Base-by-base conservation (phyloP, 345 rosid genomes). In the Moricandia moricandioides region DNA sequence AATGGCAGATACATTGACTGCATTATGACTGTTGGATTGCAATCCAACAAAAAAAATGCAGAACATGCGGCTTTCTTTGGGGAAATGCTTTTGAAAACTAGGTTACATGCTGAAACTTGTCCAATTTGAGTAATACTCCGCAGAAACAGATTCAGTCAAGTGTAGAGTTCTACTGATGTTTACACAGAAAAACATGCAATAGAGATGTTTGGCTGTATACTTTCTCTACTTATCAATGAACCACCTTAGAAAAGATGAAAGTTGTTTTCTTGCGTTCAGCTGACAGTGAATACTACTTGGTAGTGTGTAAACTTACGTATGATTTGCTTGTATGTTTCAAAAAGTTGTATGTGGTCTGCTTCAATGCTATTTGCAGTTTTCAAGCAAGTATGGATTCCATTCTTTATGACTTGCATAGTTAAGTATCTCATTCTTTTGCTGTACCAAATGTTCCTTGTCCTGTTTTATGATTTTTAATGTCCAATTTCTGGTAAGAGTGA, bases 91-190 rank as follows among this genome's bases (percentile, higher is more conserved):
- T 21, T 21, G 24, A 21, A 21, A 21, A 21, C 24, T 21, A 21
- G 24, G 24, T 21, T 21, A 21, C 24, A 21, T 21, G 24, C 24
- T 21, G 24, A 21, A 21, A 21, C 24, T 21, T 21, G 24, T 21
- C 24, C 24, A 21, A 21, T 21, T 21, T 21, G 24, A 21, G 24
- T 21, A 21, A 21, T 21, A 21, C 24, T 21, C 24, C 24, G 24
- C 66, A 49, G 57, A 8, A 37, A 33, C 52, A 51, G 73, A 67
- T 33, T 40, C 68, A 62, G 79, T 73, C 56, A 77, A 33, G 49
- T 27, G 61, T 77, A 54, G 61, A 47, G 40, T 65, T 40, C 24
- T 21, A 21, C 24, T 21, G 24, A 21, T 21, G 24, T 21, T 21
- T 40, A 24, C 68, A 31, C 57, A 56, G 4, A 56, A 8, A 65